Base-by-base conservation (phyloP, 257 asterid species). In the Haberlea rhodopensis region DNA sequence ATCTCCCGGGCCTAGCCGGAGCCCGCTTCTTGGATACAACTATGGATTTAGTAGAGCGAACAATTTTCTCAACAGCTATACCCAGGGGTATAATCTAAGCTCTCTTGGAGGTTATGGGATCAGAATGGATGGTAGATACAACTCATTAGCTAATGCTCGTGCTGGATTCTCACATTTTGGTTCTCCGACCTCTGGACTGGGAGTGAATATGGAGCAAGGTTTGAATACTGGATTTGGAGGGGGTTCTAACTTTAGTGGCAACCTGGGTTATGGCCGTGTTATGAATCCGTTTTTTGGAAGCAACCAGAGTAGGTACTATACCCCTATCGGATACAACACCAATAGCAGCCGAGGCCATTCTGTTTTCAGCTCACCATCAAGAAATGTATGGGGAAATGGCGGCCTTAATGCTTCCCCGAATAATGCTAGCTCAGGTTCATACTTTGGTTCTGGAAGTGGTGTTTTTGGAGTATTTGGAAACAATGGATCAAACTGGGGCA, bases 1-100 rank as follows among this genome's bases (percentile, higher is more conserved):
- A 49, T 74, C 83, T 63, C 78, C 75, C 0, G 77, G 77, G 6
- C 83, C 73, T 0, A 65, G 56, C 7, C 71, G 76, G 43, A 70
- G 77, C 74, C 58, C 68, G 23, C 43, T 48, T 8, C 26, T 18
- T 46, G 59, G 68, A 45, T 48, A 63, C 25, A 46, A 27, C 46
- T 48, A 63, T 28, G 68, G 58, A 1, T 26, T 63, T 10, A 48
- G 26, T 18, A 48, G 68, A 22, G 25, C 57, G 48, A 63, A 63
- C 57, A 63, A 18, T 40, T 48, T 63, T 6, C 59, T 63, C 10
- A 18, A 28, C 51, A 27, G 46, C 27, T 62, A 62, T 20, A 25
- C 56, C 19, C 66, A 62, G 66, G 57, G 68, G 6, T 63, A 63
- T 25, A 25, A 48, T 63, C 31, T 28, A 26, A 48, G 58, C 43